Percentiles rank a stretch among this genome's conserved stretches.
Conservation (phyloP, 441 rosid species). For the Hura crepitans region DNA sequence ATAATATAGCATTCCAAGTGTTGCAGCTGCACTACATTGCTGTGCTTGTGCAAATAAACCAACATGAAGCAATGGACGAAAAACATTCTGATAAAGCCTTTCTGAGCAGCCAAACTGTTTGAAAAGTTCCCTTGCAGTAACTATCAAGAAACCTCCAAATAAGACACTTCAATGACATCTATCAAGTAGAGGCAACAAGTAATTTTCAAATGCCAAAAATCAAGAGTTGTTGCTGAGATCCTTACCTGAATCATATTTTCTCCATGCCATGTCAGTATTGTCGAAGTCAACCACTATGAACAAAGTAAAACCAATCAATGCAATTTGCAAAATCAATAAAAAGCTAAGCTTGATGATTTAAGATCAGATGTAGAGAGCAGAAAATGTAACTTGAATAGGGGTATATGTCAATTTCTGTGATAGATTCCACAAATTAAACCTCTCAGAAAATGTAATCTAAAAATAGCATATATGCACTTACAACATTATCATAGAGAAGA, state of each 20-base stretch:
- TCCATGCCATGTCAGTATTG: conserved; percentile 66
- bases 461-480: not conserved
- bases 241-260: conserved; percentile 62
- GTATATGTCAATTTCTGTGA: not conserved
- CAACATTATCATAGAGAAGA: not conserved
- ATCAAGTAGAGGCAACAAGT: conserved; percentile 21
- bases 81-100: conserved; percentile 39
- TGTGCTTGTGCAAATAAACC: conserved; percentile 58
- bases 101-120: conserved; percentile 57
- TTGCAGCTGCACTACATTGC: conserved; percentile 66
- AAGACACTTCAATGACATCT: conserved; percentile 29
- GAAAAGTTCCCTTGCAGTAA: conserved; percentile 66
- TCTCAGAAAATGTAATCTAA: not conserved
- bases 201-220: conserved; percentile 9
- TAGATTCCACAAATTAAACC: too few relatives aligned
- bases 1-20: conserved; percentile 46
- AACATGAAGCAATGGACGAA: conserved; percentile 54
- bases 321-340: conserved; percentile 1
- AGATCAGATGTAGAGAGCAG: not conserved
- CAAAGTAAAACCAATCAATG: conserved; percentile 6
- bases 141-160: conserved; percentile 39
- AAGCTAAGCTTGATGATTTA: not conserved
- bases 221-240: conserved; percentile 13
- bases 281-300: conserved; percentile 59
- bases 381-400: not conserved